Percentiles rank a stretch among this genome's conserved stretches.
Conservation (phyloP, 176 grass and related monocot species). For the Cenchrus americanus region DNA sequence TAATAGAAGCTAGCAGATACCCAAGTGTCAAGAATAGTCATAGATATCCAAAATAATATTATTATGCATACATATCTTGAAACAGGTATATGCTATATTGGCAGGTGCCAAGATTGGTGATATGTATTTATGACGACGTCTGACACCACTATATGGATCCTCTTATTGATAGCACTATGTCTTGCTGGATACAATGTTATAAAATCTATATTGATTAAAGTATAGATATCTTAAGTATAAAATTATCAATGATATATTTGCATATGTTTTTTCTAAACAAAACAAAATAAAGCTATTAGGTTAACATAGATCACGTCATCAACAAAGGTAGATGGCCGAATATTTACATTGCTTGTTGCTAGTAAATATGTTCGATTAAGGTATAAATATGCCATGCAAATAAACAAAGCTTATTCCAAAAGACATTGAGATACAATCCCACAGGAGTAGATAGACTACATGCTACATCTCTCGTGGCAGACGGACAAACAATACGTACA, state of each 20-base stretch:
- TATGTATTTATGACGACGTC: neutral
- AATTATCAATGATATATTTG: too few relatives aligned
- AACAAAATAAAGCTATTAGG: too few relatives aligned
- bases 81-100: neutral
- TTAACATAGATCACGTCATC: too few relatives aligned
- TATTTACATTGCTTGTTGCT: too few relatives aligned
- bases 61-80: too few relatives aligned
- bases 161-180: too few relatives aligned
- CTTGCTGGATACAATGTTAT: too few relatives aligned
- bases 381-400: neutral
- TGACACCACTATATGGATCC: too few relatives aligned
- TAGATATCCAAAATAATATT: neutral
- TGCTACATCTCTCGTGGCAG: neutral
- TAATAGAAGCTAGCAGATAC: neutral
- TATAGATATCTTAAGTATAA: too few relatives aligned
- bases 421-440: neutral
- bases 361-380: neutral
- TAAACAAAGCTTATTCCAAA: neutral
- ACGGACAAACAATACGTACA: neutral
- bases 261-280: too few relatives aligned
- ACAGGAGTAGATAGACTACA: neutral
- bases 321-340: too few relatives aligned
- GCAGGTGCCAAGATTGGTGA: neutral
- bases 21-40: neutral
- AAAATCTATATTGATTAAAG: too few relatives aligned